Conservation (phyloP, 371 early-diverging fungal species). For the Conidiobolus incongruus region DNA sequence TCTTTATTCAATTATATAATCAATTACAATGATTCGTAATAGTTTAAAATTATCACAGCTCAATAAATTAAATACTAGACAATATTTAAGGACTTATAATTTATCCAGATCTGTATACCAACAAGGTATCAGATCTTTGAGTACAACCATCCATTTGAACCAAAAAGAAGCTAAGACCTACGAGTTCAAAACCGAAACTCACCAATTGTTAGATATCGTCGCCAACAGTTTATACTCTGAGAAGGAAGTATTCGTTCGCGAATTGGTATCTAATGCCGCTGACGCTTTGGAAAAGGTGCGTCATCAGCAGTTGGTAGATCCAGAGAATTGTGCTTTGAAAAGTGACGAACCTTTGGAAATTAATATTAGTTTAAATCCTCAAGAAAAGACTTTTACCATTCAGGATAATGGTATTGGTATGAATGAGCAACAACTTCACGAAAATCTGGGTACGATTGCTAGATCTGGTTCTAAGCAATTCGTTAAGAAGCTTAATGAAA, state of each 20-base stretch:
- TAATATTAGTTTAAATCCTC: conserved; percentile 45
- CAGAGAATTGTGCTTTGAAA: conserved; percentile 12
- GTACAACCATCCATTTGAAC: too few relatives aligned
- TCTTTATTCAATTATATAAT: too few relatives aligned
- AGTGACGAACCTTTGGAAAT: conserved; percentile 58
- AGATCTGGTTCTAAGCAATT: conserved; percentile 80
- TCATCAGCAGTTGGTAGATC: conserved; percentile 36
- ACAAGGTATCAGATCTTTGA: too few relatives aligned
- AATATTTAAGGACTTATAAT: too few relatives aligned
- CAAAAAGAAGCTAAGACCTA: conserved; percentile 11
- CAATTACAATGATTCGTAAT: too few relatives aligned
- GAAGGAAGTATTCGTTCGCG: conserved; percentile 62
- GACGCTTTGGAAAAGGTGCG: conserved; percentile 97
- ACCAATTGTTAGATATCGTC: conserved; percentile 59
- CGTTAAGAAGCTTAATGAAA: conserved; percentile 50
- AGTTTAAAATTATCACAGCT: too few relatives aligned
- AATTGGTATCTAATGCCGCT: conserved; percentile 93
- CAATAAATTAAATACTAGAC: too few relatives aligned
- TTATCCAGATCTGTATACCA: too few relatives aligned
- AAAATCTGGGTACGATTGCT: conserved; percentile 93
- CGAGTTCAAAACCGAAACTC: conserved; percentile 61
- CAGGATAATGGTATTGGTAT: conserved; percentile 96
- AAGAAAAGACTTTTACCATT: conserved; percentile 57
- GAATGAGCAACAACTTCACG: conserved; percentile 72
- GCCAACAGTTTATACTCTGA: conserved; percentile 74